Evolutionary conservation across 2,329 filamentous ascomycete genomes (phyloP).

Genomic region (Fusarium tuaranense): DNA sequence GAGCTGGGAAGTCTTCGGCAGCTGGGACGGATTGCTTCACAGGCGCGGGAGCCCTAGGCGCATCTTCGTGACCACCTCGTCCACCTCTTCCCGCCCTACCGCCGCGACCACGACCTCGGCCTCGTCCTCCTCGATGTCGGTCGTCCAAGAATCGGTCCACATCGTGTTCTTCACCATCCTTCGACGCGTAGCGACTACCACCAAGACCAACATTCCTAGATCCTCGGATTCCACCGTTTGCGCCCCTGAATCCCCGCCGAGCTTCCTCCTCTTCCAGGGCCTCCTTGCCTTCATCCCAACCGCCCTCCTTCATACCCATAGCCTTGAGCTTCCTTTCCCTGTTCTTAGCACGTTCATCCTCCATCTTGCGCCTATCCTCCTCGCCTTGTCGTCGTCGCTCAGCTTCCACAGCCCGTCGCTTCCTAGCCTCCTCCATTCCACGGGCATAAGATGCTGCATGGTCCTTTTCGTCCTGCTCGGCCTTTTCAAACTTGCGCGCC

Average conservation of each 20-base stretch:
- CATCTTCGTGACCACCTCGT: slow-evolving; percentile 42
- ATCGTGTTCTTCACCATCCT: slow-evolving; percentile 49
- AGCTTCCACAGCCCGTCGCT: slow-evolving; percentile 63
- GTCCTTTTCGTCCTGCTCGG: slow-evolving; percentile 66
- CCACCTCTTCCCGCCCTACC: slow-evolving; percentile 50
- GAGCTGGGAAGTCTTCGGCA: slow-evolving; percentile 52
- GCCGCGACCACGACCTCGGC: slow-evolving; percentile 51
- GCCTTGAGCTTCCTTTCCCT: slow-evolving; percentile 71
- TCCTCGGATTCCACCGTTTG: slow-evolving; percentile 56
- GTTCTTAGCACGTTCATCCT: slow-evolving; percentile 71
- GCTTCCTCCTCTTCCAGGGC: slow-evolving; percentile 55
- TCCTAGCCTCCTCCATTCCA: slow-evolving; percentile 67
- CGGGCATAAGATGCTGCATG: slow-evolving; percentile 66
- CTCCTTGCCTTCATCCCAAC: slow-evolving; percentile 71
- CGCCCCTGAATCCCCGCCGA: slow-evolving; percentile 55
- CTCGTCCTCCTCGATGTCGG: slow-evolving; percentile 47
- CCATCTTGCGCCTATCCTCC: slow-evolving; percentile 63
- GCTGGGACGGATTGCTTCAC: slow-evolving; percentile 44
- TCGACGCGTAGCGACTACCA: slow-evolving; percentile 56
- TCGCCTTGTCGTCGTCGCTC: slow-evolving; percentile 64
- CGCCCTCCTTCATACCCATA: slow-evolving; percentile 64
- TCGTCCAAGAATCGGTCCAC: slow-evolving; percentile 54
- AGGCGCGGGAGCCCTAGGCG: slow-evolving; percentile 34
- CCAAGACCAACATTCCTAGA: slow-evolving; percentile 52
- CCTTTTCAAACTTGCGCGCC: slow-evolving; percentile 69